phyloP scores from a whole-genome alignment of 1,284 basidiomycete genomes.

The Heimioporus retisporus region DNA sequence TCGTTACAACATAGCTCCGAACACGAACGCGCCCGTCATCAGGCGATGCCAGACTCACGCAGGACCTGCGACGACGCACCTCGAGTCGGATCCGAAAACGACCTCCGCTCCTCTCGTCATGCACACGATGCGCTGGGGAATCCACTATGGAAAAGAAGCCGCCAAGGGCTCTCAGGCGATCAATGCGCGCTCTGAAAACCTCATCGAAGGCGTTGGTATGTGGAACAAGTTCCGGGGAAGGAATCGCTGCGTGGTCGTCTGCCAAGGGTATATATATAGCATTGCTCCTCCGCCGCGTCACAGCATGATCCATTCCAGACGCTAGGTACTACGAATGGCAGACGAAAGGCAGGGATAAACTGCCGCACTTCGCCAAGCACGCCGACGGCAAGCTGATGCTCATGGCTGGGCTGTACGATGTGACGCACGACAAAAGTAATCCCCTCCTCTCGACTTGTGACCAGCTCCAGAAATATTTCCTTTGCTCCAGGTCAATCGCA shows the following conservation, averaged over 20 bases:
- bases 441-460: background rate
- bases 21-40: slow-evolving; percentile 74
- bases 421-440: slow-evolving; percentile 70
- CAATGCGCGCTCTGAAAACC: slow-evolving; percentile 89
- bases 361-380: slow-evolving; percentile 86
- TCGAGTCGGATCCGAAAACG: slow-evolving; percentile 9
- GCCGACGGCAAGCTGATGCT: slow-evolving; percentile 79
- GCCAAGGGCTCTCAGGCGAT: slow-evolving; percentile 79
- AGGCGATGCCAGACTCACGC: slow-evolving; percentile 44
- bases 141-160: slow-evolving; percentile 87
- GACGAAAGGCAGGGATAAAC: slow-evolving; percentile 80
- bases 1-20: slow-evolving; percentile 79
- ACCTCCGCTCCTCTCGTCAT: slow-evolving; percentile 49
- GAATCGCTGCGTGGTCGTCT: slow-evolving; percentile 84
- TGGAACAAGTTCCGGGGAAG: slow-evolving; percentile 85
- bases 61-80: background rate
- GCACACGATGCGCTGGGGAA: slow-evolving; percentile 92
- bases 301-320: slow-evolving; percentile 3
- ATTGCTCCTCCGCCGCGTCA: background rate
- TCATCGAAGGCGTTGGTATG: slow-evolving; percentile 81
- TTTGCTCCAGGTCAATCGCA: slow-evolving; percentile 58
- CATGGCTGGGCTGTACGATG: slow-evolving; percentile 92
- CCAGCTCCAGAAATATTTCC: background rate
- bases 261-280: slow-evolving; percentile 82
- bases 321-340: slow-evolving; percentile 93